Conservation (phyloP, 2,329 filamentous ascomycete genomes). For the Rutstroemia sp. region DNA sequence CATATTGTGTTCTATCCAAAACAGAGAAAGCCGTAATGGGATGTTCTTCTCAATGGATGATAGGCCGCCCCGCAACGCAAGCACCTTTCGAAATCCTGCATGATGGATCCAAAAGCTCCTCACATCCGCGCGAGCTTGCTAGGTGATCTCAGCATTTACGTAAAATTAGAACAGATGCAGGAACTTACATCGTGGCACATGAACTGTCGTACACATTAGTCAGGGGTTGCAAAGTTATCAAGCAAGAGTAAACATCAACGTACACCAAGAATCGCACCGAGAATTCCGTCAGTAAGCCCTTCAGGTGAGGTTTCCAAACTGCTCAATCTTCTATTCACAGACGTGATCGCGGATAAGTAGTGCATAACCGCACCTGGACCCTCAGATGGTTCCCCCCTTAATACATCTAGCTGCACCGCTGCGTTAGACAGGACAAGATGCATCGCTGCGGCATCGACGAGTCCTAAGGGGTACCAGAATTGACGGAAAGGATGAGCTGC, state of each 20-base stretch:
- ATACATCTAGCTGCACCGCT: neutral
- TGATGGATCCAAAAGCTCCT: neutral
- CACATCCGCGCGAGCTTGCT: neutral
- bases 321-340: neutral
- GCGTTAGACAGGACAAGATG: neutral
- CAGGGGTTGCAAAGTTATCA: neutral
- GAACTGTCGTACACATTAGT: neutral
- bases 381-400: neutral
- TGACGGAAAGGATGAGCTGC: neutral
- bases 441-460: neutral
- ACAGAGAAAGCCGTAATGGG: neutral
- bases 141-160: too few species aligned
- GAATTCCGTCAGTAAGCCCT: neutral
- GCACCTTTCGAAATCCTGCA: neutral
- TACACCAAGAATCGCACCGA: constrained; percentile 1
- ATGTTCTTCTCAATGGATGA: neutral
- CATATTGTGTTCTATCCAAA: constrained; percentile 5
- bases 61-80: neutral
- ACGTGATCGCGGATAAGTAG: neutral
- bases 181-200: constrained; percentile 5
- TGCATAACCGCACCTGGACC: neutral
- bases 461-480: neutral
- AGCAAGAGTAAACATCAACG: neutral
- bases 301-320: neutral
- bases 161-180: neutral